Conservation (phyloP, 768 basidiomycete species). For the Austroboletus festivus region DNA sequence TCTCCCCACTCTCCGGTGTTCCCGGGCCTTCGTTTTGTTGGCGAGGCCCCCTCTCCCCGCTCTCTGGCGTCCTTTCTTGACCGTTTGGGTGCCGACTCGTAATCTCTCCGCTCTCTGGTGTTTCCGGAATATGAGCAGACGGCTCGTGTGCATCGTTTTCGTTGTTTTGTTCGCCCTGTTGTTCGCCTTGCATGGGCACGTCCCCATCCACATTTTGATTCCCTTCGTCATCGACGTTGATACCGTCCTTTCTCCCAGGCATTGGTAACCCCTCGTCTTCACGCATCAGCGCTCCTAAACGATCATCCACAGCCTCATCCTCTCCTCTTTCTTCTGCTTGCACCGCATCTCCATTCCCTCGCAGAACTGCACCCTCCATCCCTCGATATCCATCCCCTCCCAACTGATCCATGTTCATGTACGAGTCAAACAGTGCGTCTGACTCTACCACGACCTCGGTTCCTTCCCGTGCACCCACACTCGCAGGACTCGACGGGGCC, state of each 20-base stretch:
- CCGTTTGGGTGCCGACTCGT: background rate
- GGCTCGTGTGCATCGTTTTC: background rate
- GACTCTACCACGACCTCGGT: slow-evolving; percentile 1
- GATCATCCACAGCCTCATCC: background rate
- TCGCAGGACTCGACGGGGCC: background rate
- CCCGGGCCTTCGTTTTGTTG: too few relatives aligned
- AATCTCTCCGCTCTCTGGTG: background rate
- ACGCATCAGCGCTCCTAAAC: background rate
- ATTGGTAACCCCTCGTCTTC: background rate
- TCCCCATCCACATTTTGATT: background rate
- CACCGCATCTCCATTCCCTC: background rate
- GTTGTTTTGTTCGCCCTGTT: slow-evolving; percentile 17
- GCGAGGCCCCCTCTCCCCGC: too few relatives aligned
- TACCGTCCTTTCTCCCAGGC: background rate
- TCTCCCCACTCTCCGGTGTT: background rate
- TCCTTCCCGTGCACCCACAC: background rate
- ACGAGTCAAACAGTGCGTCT: slow-evolving; percentile 22
- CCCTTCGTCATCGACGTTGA: background rate
- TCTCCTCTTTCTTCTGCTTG: background rate
- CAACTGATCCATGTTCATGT: slow-evolving; percentile 20
- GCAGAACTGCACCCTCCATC: background rate
- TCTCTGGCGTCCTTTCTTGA: too few relatives aligned
- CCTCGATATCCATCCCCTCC: slow-evolving; percentile 1
- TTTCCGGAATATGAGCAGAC: background rate
- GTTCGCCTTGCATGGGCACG: background rate